A percentile compares a stretch with the other conserved stretches of the same genome.
These are phyloP conservation scores for Nicotiana benthamiana DNA, from an alignment of 257 asterid species.

Conservation along the genomic window DNA sequence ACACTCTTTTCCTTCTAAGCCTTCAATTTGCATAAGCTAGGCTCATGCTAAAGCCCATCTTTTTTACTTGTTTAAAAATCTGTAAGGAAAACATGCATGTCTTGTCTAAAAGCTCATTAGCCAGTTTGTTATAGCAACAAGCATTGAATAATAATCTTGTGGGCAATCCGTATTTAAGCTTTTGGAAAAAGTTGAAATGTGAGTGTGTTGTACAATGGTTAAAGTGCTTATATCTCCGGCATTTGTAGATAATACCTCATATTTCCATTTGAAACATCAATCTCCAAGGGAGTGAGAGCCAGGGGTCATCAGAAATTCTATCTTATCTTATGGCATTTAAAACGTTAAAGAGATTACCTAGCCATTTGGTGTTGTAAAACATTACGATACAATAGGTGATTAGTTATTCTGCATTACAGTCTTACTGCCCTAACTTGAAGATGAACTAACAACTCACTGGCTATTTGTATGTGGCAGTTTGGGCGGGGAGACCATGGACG, in stretches of 20 bases:
- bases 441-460: not conserved
- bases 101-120: not conserved
- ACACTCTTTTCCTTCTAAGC: not conserved
- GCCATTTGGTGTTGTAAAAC: not conserved
- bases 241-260: not conserved
- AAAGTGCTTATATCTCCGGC: not conserved
- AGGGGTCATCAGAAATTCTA: not conserved
- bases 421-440: not conserved
- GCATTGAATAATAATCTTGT: not conserved
- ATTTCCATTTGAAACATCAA: not conserved
- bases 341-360: not conserved
- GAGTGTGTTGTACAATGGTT: not conserved
- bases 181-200: not conserved
- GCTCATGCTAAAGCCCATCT: not conserved
- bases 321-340: not conserved
- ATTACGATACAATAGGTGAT: not conserved
- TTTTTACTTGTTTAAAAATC: not conserved
- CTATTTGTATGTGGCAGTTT: constrained; percentile 41
- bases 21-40: not conserved
- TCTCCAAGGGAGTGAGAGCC: not conserved
- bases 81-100: not conserved
- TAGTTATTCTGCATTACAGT: not conserved
- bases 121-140: not conserved
- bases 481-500: constrained; percentile 99
- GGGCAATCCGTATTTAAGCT: not conserved